Percentiles rank a stretch among this genome's conserved stretches.
Conservation (phyloP, 1,284 basidiomycete genomes). For the Chalciporus piperatoides region DNA sequence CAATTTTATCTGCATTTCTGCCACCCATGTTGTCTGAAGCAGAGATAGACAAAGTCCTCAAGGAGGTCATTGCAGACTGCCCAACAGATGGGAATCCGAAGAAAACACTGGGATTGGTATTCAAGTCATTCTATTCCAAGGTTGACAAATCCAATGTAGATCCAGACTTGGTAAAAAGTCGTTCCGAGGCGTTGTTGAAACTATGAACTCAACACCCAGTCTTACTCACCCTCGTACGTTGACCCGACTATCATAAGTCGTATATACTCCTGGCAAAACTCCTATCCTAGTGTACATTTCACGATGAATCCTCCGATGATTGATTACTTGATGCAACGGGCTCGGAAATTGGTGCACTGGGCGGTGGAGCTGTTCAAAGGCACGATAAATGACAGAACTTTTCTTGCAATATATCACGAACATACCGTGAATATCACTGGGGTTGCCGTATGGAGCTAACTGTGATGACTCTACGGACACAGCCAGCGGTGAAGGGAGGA, state of each 20-base stretch:
- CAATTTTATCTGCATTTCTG: constrained; percentile 51
- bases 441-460: background rate
- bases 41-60: constrained; percentile 52
- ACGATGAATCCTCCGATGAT: background rate
- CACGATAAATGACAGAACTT: constrained; percentile 5
- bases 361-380: constrained; percentile 7
- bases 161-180: constrained; percentile 50
- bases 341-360: background rate
- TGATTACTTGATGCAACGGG: constrained; percentile 1
- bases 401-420: background rate
- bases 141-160: constrained; percentile 61
- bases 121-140: constrained; percentile 59
- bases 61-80: constrained; percentile 37
- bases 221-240: constrained; percentile 1
- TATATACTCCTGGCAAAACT: background rate
- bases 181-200: constrained; percentile 42
- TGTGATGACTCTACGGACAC: constrained; percentile 5
- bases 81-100: constrained; percentile 33
- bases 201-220: constrained; percentile 3
- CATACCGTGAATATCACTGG: constrained; percentile 16
- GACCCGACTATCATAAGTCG: constrained; percentile 1
- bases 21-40: constrained; percentile 54
- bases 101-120: constrained; percentile 45
- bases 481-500: constrained; percentile 44
- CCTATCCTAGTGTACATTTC: background rate